Evolutionary conservation across 257 asterid genomes (phyloP).

Genomic region (Gardenia jasminoides): DNA sequence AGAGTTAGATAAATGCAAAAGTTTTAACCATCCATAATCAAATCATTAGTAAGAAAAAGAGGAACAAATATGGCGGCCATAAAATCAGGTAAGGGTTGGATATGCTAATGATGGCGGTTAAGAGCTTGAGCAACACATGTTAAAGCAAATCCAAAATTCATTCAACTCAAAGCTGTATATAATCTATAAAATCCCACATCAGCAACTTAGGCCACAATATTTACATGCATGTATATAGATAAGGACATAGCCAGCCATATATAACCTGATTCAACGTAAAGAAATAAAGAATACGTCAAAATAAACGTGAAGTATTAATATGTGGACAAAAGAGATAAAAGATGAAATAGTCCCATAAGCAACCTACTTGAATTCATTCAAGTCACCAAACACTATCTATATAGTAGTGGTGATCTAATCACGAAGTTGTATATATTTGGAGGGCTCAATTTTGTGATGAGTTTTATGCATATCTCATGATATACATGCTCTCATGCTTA

Average conservation of each 20-base stretch:
- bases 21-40: too few species aligned
- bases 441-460: slow-evolving; percentile 4
- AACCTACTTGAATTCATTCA: background rate
- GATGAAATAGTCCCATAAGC: background rate
- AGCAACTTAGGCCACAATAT: background rate
- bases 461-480: background rate
- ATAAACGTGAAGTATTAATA: slow-evolving; percentile 5
- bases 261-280: background rate
- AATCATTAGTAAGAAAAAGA: too few species aligned
- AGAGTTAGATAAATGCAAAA: too few species aligned
- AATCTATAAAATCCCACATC: background rate
- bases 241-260: background rate
- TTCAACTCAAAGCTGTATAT: background rate
- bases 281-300: background rate
- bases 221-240: background rate
- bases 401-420: background rate
- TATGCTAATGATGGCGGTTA: slow-evolving; percentile 6
- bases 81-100: background rate
- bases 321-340: background rate
- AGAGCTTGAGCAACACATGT: slow-evolving; percentile 19
- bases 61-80: background rate
- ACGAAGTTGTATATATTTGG: background rate
- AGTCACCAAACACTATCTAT: background rate
- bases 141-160: background rate
- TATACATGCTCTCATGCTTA: background rate